Evolutionary conservation across 257 asterid genomes (phyloP).

Genomic region (Lycium barbarum): DNA sequence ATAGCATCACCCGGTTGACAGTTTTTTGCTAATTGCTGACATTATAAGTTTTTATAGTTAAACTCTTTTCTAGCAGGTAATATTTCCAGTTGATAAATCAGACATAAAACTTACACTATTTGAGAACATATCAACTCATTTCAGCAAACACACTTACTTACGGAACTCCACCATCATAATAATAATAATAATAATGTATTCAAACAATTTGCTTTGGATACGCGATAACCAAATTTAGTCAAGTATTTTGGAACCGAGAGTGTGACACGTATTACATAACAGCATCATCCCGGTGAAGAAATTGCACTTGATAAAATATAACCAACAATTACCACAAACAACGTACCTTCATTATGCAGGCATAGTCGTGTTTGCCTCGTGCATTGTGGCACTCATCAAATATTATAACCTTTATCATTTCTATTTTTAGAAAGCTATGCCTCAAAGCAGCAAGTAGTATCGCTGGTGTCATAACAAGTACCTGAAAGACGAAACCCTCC

Average conservation of each 20-base stretch:
- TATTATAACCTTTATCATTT: conserved; percentile 68
- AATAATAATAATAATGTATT: no score
- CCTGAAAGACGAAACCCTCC: conserved; percentile 53
- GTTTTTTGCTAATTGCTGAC: neutral
- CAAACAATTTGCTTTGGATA: neutral
- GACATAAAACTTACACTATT: neutral
- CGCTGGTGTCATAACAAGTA: conserved; percentile 90
- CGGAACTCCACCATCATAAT: neutral
- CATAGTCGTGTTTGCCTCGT: conserved; percentile 65
- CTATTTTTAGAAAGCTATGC: conserved; percentile 58
- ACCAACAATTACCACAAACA: conserved; percentile 7
- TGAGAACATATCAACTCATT: neutral
- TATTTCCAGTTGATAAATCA: neutral
- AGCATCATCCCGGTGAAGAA: neutral
- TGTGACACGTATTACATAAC: neutral
- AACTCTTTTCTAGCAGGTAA: neutral
- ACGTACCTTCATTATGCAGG: conserved; percentile 80
- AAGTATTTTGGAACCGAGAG: neutral
- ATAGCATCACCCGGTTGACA: neutral
- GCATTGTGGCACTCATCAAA: conserved; percentile 94
- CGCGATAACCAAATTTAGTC: neutral
- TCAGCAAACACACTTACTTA: neutral
- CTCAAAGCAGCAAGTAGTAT: conserved; percentile 81
- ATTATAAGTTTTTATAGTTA: neutral
- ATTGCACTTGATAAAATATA: neutral